Percentiles rank a stretch among this genome's conserved stretches.
Conservation (phyloP, 176 grass and related monocot genomes). For the Oryza longistaminata region DNA sequence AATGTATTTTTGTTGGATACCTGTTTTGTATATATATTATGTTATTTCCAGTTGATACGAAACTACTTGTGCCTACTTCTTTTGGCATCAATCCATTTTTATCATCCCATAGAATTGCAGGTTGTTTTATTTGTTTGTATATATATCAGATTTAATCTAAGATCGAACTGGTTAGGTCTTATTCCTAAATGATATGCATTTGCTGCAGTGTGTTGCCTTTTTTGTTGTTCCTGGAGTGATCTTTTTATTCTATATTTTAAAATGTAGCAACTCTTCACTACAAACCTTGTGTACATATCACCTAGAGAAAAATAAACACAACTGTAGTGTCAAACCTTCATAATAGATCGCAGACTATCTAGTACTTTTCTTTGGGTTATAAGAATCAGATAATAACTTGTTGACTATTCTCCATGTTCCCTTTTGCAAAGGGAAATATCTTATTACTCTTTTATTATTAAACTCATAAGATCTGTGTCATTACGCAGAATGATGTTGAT, state of each 20-base stretch:
- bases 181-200: background rate
- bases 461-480: conserved; percentile 7
- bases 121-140: background rate
- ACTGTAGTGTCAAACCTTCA: background rate
- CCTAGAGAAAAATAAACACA: background rate
- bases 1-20: too few species aligned
- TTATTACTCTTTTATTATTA: background rate
- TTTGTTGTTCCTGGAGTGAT: background rate
- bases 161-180: too few species aligned
- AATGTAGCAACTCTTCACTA: background rate
- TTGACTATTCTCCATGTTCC: background rate
- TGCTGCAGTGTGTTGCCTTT: background rate
- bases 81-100: background rate
- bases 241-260: background rate
- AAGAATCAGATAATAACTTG: background rate
- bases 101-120: background rate
- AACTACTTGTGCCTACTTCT: background rate
- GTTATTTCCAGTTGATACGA: too few species aligned
- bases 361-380: background rate
- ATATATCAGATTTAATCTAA: too few species aligned
- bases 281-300: background rate
- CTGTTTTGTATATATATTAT: too few species aligned
- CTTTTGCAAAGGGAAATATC: background rate
- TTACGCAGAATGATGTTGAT: conserved; percentile 64
- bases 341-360: background rate